A percentile compares a stretch with the other conserved stretches of the same genome.
These are phyloP conservation scores for Erysimum cheiranthoides DNA, from an alignment of 345 rosid species.

Conservation along the genomic window DNA sequence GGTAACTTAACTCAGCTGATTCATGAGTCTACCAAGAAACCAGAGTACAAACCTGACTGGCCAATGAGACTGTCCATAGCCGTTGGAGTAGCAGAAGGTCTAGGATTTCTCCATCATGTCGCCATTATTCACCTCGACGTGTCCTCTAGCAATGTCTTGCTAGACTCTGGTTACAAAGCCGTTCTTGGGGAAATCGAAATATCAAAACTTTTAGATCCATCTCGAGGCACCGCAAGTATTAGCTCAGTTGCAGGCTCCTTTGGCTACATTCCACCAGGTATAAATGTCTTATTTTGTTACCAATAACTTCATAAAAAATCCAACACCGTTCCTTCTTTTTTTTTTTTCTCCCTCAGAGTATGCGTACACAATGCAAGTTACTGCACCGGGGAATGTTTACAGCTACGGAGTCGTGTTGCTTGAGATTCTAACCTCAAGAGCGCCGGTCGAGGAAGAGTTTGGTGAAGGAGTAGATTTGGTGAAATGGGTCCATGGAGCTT, in stretches of 20 bases:
- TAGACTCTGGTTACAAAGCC: conserved; percentile 77
- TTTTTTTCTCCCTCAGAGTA: conserved; percentile 56
- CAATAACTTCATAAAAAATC: conserved; percentile 11
- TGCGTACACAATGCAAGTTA: conserved; percentile 94
- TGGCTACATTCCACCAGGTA: conserved; percentile 98
- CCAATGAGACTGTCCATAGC: conserved; percentile 85
- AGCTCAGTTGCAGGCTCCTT: conserved; percentile 96
- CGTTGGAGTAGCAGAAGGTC: conserved; percentile 88
- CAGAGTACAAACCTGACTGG: conserved; percentile 86
- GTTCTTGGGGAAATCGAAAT: conserved; percentile 91
- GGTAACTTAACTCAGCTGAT: conserved; percentile 85
- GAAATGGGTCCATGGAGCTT: conserved; percentile 94
- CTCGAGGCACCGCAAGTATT: conserved; percentile 84
- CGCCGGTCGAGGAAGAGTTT: conserved; percentile 86
- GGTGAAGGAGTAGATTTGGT: conserved; percentile 92
- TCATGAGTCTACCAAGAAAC: conserved; percentile 69
- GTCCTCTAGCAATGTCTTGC: conserved; percentile 78
- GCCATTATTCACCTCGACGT: conserved; percentile 93
- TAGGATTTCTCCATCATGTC: conserved; percentile 89
- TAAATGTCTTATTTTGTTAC: background rate
- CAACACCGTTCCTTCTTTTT: background rate
- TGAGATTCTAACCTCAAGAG: conserved; percentile 83
- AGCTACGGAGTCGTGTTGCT: conserved; percentile 95
- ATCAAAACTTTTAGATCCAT: conserved; percentile 82
- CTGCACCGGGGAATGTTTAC: conserved; percentile 93